Base-by-base conservation (phyloP, 2,329 filamentous ascomycete species). In the Nemania sp. region DNA sequence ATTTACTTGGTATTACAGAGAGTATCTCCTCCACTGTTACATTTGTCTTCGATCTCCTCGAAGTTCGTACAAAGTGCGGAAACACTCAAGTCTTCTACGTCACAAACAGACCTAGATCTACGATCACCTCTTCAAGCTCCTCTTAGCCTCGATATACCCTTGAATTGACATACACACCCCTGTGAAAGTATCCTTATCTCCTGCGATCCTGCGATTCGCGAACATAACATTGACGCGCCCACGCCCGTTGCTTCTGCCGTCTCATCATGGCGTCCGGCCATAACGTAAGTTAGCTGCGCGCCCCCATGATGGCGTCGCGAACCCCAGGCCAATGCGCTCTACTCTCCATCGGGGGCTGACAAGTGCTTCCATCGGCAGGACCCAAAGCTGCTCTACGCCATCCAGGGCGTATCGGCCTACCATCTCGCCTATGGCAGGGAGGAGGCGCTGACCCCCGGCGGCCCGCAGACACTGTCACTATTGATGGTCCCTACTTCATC, bases 401-500 rank as follows among this genome's bases (percentile, higher is more conserved):
- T 97, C 70, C 85, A 87, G 62, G 91, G 91, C 76, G 93, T 99
- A 67, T 87, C 86, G 61, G 94, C 93, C 61, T 96, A 91, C 75
- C 91, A 97, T 70, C 85, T 97, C 57, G 84, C 91, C 71, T 84
- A 96, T 81, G 93, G 94, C 72, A 82, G 87, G 63, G 92, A 97
- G 73, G 78, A 87, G 51, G 81, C 84, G 12, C 84, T 99, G 66
- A 97, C 91, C 12, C 86, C 89, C 1, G 88, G 89, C 2, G 91
- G 92, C 2, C 88, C 91, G 15, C 91, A 97, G 75, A 97, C 92
- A 0, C 80, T 99, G 49, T 96, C 93, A 19, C 80, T 97, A 52
- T 76, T 97, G 65, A 97, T 97, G 93, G 93, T 97, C 15, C 93
- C 93, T 6, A 97, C 93, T 3, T 88, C 88, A 14, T 90, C 90